These are phyloP conservation scores for Ganoderma leucocontextum DNA, from an alignment of 1,284 basidiomycete genomes.

Conservation along the genomic window DNA sequence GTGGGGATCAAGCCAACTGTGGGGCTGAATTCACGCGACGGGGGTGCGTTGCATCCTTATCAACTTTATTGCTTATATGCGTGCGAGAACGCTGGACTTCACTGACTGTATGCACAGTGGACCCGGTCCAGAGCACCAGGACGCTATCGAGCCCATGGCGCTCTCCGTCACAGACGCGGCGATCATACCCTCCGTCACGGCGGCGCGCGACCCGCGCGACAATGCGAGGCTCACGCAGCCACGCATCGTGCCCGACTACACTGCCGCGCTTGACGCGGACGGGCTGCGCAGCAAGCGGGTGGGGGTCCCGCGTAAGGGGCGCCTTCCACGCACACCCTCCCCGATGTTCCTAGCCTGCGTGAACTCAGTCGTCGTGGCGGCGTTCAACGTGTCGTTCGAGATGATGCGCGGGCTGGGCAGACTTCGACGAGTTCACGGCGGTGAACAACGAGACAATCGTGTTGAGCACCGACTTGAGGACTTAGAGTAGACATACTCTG, in stretches of 20 bases:
- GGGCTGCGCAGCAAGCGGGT: conserved; percentile 50
- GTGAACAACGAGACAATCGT: conserved; percentile 46
- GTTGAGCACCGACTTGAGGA: conserved; percentile 50
- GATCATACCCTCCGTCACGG: conserved; percentile 51
- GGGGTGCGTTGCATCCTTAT: conserved; percentile 56
- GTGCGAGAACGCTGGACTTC: background rate
- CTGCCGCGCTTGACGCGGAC: conserved; percentile 44
- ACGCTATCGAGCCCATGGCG: conserved; percentile 58
- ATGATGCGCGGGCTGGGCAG: conserved; percentile 48
- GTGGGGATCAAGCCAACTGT: conserved; percentile 68
- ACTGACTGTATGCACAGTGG: conserved; percentile 41
- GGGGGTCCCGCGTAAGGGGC: conserved; percentile 51
- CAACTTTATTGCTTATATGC: no score
- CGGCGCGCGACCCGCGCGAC: conserved; percentile 54
- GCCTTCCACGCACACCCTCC: no score
- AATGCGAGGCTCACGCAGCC: conserved; percentile 54
- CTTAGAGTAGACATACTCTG: no score
- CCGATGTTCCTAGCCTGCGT: conserved; percentile 34
- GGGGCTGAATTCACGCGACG: conserved; percentile 66
- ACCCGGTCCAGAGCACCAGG: conserved; percentile 60
- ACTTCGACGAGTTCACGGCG: conserved; percentile 43
- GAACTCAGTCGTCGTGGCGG: conserved; percentile 39
- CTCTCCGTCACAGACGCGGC: conserved; percentile 57
- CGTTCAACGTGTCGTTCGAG: conserved; percentile 50
- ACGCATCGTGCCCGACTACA: conserved; percentile 48